Base-by-base conservation (phyloP, 2,329 filamentous ascomycete genomes). In the Samsoniella hepiali region DNA sequence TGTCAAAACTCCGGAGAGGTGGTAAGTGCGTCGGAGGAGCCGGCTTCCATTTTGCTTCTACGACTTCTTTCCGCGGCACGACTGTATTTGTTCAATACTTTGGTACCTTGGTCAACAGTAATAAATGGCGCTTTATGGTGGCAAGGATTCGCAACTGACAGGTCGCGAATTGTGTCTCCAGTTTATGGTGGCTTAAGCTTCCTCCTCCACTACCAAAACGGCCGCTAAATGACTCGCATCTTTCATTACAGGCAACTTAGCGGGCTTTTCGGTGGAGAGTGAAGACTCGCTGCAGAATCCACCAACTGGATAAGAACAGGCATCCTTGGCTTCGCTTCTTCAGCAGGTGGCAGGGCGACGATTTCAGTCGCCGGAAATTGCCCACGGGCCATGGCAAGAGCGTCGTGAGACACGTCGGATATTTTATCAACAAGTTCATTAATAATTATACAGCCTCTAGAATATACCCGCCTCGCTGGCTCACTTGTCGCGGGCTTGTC, bases 201-300 rank as follows among this genome's bases (percentile, higher is more conserved):
- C 11, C 32, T 22, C 9, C 36, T n/a, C 17, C 36, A 51, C 47
- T 8, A 17, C 44, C 10, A 58, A 45, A 32, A 49, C 32, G 17
- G 56, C 44, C 11, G 56, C 42, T 51, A 40, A 59, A 40, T 59
- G 57, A 59, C 45, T 51, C 58, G 58, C 13, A 38, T 36, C 31
- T 58, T 51, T 51, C 34, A 60, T 60, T 60, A 17, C 58, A 51
- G 58, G 36, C 36, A 29, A 9, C n/a, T 47, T 36, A 17, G 44
- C 31, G 34, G 58, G 47, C 45, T 59, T n/a, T 17, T 22, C 29
- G 15, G 58, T 60, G 58, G 56, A 31, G 53, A n/a, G 50, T 34
- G 3, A 51, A 32, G 29, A 40, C 38, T 40, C 13, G 38, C 38
- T 40, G 38, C 15, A 2, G 38, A 29, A 9, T 47, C 45, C 45